These are phyloP conservation scores for Aleurites moluccanus DNA, from an alignment of 441 rosid genomes.

Conservation along the genomic window DNA sequence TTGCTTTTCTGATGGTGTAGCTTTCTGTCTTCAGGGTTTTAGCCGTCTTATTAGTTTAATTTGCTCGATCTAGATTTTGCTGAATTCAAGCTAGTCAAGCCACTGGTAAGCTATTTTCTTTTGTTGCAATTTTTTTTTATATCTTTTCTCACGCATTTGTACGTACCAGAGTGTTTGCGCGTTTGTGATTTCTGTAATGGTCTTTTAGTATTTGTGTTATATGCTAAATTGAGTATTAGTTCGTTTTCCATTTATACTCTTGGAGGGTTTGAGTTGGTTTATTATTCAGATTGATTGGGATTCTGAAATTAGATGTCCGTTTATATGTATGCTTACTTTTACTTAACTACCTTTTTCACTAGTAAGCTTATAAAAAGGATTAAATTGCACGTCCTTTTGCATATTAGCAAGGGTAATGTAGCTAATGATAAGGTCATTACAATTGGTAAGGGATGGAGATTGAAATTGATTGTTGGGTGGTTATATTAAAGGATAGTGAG, in stretches of 20 bases:
- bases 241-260: not conserved
- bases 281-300: not conserved
- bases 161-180: not conserved
- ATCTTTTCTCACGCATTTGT: not conserved
- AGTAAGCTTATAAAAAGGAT: not conserved
- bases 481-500: not conserved
- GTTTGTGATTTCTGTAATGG: not conserved
- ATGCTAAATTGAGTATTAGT: not conserved
- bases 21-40: slow-evolving; percentile 23
- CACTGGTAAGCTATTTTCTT: slow-evolving; percentile 24
- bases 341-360: not conserved
- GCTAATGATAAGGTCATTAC: not conserved
- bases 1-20: not conserved
- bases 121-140: not conserved
- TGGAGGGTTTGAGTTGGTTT: not conserved
- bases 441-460: not conserved
- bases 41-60: slow-evolving; percentile 17
- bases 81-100: slow-evolving; percentile 22
- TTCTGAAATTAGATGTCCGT: not conserved
- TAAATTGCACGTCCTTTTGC: not conserved
- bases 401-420: not conserved
- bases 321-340: not conserved
- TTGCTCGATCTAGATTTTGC: slow-evolving; percentile 30
- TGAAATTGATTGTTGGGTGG: not conserved
- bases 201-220: not conserved